Conservation (phyloP, 441 rosid species). For the Brassica balearica region DNA sequence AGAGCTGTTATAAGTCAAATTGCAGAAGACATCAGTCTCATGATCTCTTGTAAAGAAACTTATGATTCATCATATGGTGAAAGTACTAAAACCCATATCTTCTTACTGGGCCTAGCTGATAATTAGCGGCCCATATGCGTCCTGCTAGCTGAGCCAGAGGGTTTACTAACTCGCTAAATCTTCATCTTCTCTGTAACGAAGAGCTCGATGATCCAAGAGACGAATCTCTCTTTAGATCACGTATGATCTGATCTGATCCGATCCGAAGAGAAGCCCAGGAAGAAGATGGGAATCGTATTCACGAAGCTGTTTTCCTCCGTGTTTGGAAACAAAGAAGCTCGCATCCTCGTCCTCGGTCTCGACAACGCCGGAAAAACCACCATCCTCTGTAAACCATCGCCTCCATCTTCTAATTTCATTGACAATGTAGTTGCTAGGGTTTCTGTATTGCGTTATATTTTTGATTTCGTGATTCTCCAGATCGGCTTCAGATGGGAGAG, state of each 20-base stretch:
- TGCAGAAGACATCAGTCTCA: not conserved
- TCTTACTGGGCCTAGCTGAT: not conserved
- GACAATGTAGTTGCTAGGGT: not conserved
- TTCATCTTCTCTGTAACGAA: not conserved
- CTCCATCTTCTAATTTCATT: not conserved
- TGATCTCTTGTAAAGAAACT: not conserved
- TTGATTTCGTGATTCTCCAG: constrained; percentile 43
- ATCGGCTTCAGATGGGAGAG: constrained; percentile 98
- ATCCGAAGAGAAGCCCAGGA: not conserved
- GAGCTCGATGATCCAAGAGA: too few species aligned
- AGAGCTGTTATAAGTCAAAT: not conserved
- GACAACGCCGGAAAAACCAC: constrained; percentile 90
- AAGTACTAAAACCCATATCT: not conserved
- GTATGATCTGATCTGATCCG: constrained; percentile 35
- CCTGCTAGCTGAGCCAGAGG: not conserved
- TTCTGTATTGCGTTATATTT: constrained; percentile 32
- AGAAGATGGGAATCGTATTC: constrained; percentile 66
- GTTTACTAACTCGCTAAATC: not conserved
- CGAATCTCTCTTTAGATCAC: constrained; percentile 39
- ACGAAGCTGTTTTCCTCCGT: constrained; percentile 67
- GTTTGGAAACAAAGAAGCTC: constrained; percentile 74
- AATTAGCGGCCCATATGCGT: not conserved
- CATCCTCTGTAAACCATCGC: constrained; percentile 56
- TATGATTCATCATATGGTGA: too few species aligned
- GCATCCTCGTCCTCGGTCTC: constrained; percentile 84